These are phyloP conservation scores for Zymoseptoria passerinii DNA, from an alignment of 2,329 filamentous ascomycete species.

Conservation along the genomic window DNA sequence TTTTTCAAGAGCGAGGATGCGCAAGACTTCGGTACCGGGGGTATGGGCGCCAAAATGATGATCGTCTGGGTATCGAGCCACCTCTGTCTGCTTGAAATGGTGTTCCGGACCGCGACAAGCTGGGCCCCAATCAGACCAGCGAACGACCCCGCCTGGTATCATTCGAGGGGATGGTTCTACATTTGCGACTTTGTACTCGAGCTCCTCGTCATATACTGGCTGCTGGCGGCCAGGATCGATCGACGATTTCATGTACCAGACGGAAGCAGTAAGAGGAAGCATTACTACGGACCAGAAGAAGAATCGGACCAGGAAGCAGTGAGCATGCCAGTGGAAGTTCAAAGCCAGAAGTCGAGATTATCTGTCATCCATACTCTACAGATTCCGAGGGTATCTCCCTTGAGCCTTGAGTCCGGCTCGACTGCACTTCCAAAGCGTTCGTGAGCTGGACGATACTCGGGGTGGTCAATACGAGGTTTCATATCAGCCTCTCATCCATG, in stretches of 20 bases:
- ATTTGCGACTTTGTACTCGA: constrained; percentile 24
- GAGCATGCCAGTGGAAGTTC: neutral
- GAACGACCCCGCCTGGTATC: constrained; percentile 25
- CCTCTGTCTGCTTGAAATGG: constrained; percentile 17
- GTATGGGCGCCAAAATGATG: constrained; percentile 12
- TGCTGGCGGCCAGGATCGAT: constrained; percentile 20
- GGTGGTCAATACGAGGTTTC: too few relatives aligned
- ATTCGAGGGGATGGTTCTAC: constrained; percentile 25
- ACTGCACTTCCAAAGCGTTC: too few relatives aligned
- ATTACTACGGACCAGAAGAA: neutral
- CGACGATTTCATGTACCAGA: constrained; percentile 24
- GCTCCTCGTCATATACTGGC: constrained; percentile 24
- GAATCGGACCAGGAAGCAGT: neutral
- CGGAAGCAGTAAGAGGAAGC: constrained; percentile 20
- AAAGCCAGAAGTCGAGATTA: too few relatives aligned
- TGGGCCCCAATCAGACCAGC: constrained; percentile 20
- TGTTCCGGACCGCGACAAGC: constrained; percentile 22
- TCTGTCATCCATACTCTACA: too few relatives aligned
- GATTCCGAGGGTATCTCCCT: too few relatives aligned
- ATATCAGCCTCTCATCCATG: too few relatives aligned
- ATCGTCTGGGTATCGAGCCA: constrained; percentile 14
- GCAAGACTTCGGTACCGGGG: constrained; percentile 13
- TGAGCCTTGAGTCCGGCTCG: too few relatives aligned
- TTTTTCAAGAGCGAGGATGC: constrained; percentile 9
- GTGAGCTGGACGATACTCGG: too few relatives aligned